phyloP scores from a whole-genome alignment of 2,329 filamentous ascomycete genomes.

The Pestalotiopsis sp. region DNA sequence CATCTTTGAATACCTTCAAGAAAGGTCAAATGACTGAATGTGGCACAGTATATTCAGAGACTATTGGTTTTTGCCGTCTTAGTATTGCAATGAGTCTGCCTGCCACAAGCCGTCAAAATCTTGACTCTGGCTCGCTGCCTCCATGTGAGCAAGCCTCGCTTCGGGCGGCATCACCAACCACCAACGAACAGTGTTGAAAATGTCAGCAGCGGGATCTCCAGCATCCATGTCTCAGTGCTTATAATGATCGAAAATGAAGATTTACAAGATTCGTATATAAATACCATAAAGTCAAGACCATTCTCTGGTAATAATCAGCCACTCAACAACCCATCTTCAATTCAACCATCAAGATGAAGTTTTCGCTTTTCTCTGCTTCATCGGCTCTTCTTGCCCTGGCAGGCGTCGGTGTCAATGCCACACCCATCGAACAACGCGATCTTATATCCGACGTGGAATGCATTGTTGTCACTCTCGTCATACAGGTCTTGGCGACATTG shows the following conservation, averaged over 20 bases:
- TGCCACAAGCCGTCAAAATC: neutral
- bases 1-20: too few species aligned
- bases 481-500: neutral
- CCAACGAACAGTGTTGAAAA: neutral
- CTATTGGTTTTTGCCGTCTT: neutral
- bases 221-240: neutral
- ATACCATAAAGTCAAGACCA: neutral
- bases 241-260: neutral
- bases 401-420: neutral
- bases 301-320: neutral
- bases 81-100: neutral
- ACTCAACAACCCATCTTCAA: neutral
- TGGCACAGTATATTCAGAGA: too few species aligned
- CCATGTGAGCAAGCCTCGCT: neutral
- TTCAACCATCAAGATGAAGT: neutral
- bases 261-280: neutral
- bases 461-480: neutral
- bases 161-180: neutral
- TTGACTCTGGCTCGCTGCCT: neutral
- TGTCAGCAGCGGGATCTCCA: neutral
- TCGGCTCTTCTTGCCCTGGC: neutral
- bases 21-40: too few species aligned
- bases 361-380: neutral
- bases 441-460: neutral
- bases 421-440: neutral